A percentile compares a stretch with the other conserved stretches of the same genome.
Conservation (phyloP, 345 rosid species). For the Hibiscus mutabilis region DNA sequence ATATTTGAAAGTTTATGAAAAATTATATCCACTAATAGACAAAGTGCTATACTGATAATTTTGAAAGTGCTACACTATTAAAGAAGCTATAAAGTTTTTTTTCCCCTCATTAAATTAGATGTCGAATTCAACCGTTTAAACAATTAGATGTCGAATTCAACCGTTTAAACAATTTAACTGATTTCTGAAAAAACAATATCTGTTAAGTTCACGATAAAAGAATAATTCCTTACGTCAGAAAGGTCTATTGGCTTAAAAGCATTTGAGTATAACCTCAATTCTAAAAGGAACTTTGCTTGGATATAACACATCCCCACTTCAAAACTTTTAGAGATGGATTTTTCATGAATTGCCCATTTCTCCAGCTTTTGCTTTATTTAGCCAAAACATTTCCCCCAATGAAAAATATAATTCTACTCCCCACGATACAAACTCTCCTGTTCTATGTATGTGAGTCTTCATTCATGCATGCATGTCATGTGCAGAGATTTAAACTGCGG, state of each 20-base stretch:
- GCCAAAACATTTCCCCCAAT: neutral
- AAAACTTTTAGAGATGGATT: neutral
- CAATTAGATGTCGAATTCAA: no score
- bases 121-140: no score
- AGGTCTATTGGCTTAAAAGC: neutral
- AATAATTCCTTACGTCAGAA: neutral
- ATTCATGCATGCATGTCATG: neutral
- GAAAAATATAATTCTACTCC: neutral
- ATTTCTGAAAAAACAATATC: neutral
- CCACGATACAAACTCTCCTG: constrained; percentile 2
- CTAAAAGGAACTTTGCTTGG: neutral
- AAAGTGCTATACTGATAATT: no score
- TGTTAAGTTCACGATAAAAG: neutral
- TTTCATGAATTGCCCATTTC: neutral
- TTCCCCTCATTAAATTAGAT: no score
- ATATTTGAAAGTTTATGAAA: no score
- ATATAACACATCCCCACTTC: neutral
- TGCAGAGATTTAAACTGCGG: no score
- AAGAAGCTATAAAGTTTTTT: no score
- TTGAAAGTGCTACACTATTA: no score
- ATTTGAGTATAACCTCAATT: neutral
- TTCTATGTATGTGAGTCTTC: neutral
- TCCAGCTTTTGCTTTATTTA: neutral
- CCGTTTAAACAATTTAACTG: no score
- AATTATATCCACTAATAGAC: no score